Conservation (phyloP, 2,329 filamentous ascomycete genomes). For the Byssochlamys sp. region DNA sequence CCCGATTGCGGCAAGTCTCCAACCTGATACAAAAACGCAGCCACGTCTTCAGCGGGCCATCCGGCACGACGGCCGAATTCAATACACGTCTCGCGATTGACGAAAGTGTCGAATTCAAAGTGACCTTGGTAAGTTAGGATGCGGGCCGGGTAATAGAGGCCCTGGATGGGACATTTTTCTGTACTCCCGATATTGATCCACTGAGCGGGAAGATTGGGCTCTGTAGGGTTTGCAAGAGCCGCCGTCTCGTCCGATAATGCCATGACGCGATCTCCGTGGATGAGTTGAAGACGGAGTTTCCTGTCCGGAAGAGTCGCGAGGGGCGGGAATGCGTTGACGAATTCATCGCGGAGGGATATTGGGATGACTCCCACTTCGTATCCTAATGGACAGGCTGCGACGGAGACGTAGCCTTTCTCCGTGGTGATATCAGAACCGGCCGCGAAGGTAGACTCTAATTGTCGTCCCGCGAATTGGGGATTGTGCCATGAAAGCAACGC, state of each 20-base stretch:
- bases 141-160: constrained; percentile 18
- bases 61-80: constrained; percentile 15
- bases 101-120: constrained; percentile 22
- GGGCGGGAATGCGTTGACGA: constrained; percentile 9
- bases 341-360: constrained; percentile 14
- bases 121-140: constrained; percentile 25
- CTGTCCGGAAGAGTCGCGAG: constrained; percentile 1
- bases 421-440: neutral
- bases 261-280: constrained; percentile 24
- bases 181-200: constrained; percentile 24
- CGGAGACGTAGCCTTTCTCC: constrained; percentile 2
- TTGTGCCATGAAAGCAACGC: constrained; percentile 11
- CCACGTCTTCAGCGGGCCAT: constrained; percentile 13
- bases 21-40: constrained; percentile 13
- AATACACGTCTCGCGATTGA: constrained; percentile 14
- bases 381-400: constrained; percentile 13
- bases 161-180: constrained; percentile 18
- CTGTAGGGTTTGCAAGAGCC: neutral
- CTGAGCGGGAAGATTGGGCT: constrained; percentile 11
- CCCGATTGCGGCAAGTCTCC: constrained; percentile 9
- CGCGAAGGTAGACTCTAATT: constrained; percentile 4
- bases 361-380: constrained; percentile 23
- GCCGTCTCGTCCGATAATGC: constrained; percentile 1
- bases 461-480: neutral
- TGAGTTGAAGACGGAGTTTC: constrained; percentile 21